phyloP scores from a whole-genome alignment of 495 filamentous ascomycete genomes.

The Chaetomidium leptoderma region DNA sequence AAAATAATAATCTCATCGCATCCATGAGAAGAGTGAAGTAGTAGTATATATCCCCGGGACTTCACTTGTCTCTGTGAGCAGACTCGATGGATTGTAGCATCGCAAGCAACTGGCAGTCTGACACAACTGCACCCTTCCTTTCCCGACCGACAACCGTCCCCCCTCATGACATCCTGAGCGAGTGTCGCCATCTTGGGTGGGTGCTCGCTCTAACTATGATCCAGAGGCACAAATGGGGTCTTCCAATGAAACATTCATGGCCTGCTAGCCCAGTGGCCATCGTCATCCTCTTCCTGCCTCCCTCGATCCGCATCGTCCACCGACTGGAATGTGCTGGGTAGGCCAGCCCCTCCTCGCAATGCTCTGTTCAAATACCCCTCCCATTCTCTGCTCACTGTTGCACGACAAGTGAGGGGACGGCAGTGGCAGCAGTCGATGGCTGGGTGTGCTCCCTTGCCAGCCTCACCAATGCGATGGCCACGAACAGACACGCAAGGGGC shows the following conservation, averaged over 20 bases:
- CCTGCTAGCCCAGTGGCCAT: background rate
- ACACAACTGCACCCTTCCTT: too few species aligned
- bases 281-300: background rate
- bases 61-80: too few species aligned
- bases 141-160: background rate
- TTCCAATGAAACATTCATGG: background rate
- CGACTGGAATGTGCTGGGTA: conserved; percentile 24
- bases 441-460: conserved; percentile 5
- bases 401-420: background rate
- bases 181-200: background rate
- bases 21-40: too few species aligned
- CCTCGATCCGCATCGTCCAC: background rate
- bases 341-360: conserved; percentile 22
- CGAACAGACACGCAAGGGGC: conserved; percentile 22
- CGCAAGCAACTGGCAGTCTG: too few species aligned
- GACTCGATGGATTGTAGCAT: too few species aligned
- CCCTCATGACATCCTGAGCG: background rate
- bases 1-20: too few species aligned
- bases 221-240: background rate
- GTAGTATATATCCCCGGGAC: too few species aligned
- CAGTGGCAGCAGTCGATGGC: conserved; percentile 6
- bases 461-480: conserved; percentile 2
- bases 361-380: conserved; percentile 8
- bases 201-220: background rate
- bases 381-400: conserved; percentile 2